phyloP scores from a whole-genome alignment of 352 stramenopile genomes.

The Blastocystis sp. region DNA sequence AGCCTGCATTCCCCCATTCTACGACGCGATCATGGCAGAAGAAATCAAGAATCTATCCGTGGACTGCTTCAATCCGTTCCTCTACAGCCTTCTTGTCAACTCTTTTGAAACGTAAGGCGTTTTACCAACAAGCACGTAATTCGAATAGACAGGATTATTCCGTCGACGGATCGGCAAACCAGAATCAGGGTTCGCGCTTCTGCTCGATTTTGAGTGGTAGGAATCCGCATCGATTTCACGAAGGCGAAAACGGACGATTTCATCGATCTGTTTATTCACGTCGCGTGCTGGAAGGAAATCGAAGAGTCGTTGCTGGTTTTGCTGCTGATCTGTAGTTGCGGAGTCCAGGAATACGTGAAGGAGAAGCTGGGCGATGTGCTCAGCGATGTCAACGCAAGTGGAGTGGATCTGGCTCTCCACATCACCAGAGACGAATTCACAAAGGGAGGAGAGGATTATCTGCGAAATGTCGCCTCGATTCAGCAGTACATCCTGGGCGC shows the following conservation, averaged over 20 bases:
- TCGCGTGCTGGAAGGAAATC: constrained; percentile 56
- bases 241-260: constrained; percentile 19
- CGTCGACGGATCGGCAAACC: constrained; percentile 20
- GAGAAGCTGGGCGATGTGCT: constrained; percentile 23
- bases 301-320: constrained; percentile 23
- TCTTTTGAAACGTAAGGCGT: constrained; percentile 48
- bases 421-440: constrained; percentile 27
- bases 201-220: background rate
- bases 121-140: background rate
- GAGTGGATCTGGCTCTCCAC: constrained; percentile 15
- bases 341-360: constrained; percentile 31
- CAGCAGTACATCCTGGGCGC: constrained; percentile 41
- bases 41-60: constrained; percentile 41
- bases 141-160: constrained; percentile 34
- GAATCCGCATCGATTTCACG: constrained; percentile 65
- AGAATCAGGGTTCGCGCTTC: constrained; percentile 27
- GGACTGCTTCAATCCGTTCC: constrained; percentile 41
- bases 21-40: constrained; percentile 10
- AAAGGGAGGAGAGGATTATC: constrained; percentile 49
- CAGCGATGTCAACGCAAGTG: background rate
- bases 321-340: constrained; percentile 12
- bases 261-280: constrained; percentile 15
- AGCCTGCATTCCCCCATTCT: too few relatives aligned
- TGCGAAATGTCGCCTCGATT: constrained; percentile 32
- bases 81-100: constrained; percentile 31